These are phyloP conservation scores for Liquidambar formosana DNA, from an alignment of 164 flowering plant genomes.

Conservation along the genomic window DNA sequence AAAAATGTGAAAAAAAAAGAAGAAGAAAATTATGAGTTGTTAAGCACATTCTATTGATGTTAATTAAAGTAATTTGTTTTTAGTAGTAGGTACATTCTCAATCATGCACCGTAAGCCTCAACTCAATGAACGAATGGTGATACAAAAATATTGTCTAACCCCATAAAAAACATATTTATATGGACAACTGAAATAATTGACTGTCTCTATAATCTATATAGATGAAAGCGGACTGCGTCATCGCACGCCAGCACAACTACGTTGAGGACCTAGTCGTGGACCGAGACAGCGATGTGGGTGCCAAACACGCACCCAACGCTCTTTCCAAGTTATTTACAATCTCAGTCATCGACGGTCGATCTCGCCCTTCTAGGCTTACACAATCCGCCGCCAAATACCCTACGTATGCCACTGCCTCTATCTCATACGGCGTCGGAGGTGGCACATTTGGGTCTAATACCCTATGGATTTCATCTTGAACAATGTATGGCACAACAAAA, in stretches of 20 bases:
- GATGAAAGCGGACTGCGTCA: background rate
- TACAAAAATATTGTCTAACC: too few relatives aligned
- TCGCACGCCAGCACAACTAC: background rate
- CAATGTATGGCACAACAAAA: constrained; percentile 59
- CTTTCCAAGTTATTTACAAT: constrained; percentile 59
- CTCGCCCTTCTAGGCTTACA: constrained; percentile 48
- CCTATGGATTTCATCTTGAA: constrained; percentile 57
- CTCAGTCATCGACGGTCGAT: constrained; percentile 73
- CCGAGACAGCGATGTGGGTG: constrained; percentile 31
- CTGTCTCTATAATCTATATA: background rate
- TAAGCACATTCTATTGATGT: background rate
- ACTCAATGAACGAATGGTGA: background rate
- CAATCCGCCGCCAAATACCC: constrained; percentile 84
- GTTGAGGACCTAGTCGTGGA: constrained; percentile 40
- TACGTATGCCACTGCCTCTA: constrained; percentile 66
- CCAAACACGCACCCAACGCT: constrained; percentile 57
- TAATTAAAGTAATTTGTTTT: background rate
- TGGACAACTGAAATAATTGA: too few relatives aligned
- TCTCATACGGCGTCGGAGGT: constrained; percentile 78
- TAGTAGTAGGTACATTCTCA: background rate
- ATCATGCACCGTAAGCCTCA: too few relatives aligned
- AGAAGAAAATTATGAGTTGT: background rate
- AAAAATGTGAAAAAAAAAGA: background rate
- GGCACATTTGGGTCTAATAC: constrained; percentile 63
- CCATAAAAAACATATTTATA: too few relatives aligned